Evolutionary conservation across 2,329 filamentous ascomycete genomes (phyloP).

Genomic region (Epichloe brachyelytri): DNA sequence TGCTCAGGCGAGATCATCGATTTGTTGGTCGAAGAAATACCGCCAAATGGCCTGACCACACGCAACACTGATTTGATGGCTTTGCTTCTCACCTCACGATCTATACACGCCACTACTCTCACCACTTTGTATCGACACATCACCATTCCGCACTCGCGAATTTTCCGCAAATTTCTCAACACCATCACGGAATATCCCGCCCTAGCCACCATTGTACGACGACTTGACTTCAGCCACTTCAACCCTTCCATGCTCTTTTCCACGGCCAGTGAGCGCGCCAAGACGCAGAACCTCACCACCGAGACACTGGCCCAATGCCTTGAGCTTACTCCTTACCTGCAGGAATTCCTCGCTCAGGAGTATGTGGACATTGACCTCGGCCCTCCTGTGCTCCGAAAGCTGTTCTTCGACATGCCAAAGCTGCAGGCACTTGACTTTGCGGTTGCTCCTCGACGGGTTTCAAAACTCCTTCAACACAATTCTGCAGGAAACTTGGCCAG

Average conservation of each 20-base stretch:
- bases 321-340: constrained; percentile 56
- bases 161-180: constrained; percentile 68
- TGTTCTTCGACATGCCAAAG: constrained; percentile 53
- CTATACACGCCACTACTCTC: constrained; percentile 59
- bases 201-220: constrained; percentile 62
- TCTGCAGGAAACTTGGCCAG: constrained; percentile 38
- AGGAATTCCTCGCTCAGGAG: constrained; percentile 70
- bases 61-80: constrained; percentile 70
- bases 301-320: constrained; percentile 61
- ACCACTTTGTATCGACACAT: constrained; percentile 67
- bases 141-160: constrained; percentile 69
- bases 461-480: constrained; percentile 50
- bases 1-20: constrained; percentile 57
- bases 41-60: constrained; percentile 56
- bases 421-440: constrained; percentile 60
- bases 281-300: constrained; percentile 64
- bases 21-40: constrained; percentile 59
- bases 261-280: constrained; percentile 59
- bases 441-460: constrained; percentile 59
- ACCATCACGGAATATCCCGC: constrained; percentile 54
- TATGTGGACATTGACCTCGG: constrained; percentile 67
- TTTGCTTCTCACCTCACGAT: constrained; percentile 62
- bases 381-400: constrained; percentile 52
- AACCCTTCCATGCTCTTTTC: constrained; percentile 66
- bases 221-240: constrained; percentile 76